These are phyloP conservation scores for Microthyrium microscopicum DNA, from an alignment of 2,329 filamentous ascomycete species.

Conservation along the genomic window DNA sequence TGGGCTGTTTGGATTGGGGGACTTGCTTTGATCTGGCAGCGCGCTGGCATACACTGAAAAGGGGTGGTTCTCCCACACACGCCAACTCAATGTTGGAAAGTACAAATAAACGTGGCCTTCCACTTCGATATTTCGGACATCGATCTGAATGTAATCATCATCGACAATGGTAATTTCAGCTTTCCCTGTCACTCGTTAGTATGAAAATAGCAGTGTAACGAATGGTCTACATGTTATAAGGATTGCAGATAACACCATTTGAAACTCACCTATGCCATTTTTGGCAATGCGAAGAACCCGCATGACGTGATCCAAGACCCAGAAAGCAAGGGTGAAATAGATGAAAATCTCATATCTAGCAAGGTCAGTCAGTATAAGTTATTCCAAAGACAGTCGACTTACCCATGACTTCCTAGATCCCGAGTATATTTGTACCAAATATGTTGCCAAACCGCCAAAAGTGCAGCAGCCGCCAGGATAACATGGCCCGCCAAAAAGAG, in stretches of 20 bases:
- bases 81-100: slow-evolving; percentile 26
- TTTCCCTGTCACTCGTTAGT: slow-evolving; percentile 14
- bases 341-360: slow-evolving; percentile 27
- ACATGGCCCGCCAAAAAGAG: slow-evolving; percentile 28
- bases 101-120: slow-evolving; percentile 27
- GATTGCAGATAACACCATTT: no score
- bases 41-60: slow-evolving; percentile 24
- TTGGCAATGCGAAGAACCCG: slow-evolving; percentile 21
- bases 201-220: slow-evolving; percentile 2
- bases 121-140: slow-evolving; percentile 23
- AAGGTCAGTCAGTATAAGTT: slow-evolving; percentile 19
- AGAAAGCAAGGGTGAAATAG: slow-evolving; percentile 23
- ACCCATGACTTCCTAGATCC: slow-evolving; percentile 24
- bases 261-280: slow-evolving; percentile 18
- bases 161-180: slow-evolving; percentile 15
- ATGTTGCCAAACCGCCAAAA: slow-evolving; percentile 28
- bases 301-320: slow-evolving; percentile 26
- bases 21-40: neutral
- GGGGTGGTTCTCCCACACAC: slow-evolving; percentile 34
- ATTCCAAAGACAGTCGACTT: slow-evolving; percentile 24
- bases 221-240: slow-evolving; percentile 21
- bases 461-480: slow-evolving; percentile 20
- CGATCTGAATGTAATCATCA: slow-evolving; percentile 20
- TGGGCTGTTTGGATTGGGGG: neutral
- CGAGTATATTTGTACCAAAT: slow-evolving; percentile 19